A percentile compares a stretch with the other conserved stretches of the same genome.
These are phyloP conservation scores for Diddensiella santjacobensis DNA, from an alignment of 805 yeast genomes.

Conservation along the genomic window DNA sequence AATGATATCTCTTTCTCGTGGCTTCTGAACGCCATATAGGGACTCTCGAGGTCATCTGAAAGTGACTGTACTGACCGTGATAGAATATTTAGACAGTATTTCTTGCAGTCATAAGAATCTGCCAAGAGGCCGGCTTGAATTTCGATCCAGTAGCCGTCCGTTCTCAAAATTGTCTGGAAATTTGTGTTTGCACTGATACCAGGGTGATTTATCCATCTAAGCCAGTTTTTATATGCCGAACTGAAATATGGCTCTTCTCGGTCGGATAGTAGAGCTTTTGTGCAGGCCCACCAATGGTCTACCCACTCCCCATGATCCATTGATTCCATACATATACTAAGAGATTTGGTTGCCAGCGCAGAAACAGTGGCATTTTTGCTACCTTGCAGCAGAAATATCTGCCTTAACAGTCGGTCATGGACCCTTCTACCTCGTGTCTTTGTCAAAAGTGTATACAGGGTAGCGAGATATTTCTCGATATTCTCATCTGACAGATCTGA, in stretches of 20 bases:
- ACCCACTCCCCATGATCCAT: neutral
- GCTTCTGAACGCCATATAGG: constrained; percentile 46
- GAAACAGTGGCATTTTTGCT: neutral
- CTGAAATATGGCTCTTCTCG: constrained; percentile 6
- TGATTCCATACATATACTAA: neutral
- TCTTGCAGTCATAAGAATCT: constrained; percentile 61
- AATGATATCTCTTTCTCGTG: constrained; percentile 32
- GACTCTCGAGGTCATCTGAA: constrained; percentile 32
- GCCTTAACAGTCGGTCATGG: no score
- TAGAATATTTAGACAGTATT: constrained; percentile 62
- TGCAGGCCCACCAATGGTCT: constrained; percentile 4
- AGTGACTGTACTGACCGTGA: constrained; percentile 52
- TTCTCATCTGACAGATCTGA: no score
- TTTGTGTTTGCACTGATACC: neutral
- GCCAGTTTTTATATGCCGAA: constrained; percentile 22
- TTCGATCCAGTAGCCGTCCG: constrained; percentile 48
- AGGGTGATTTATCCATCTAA: constrained; percentile 16
- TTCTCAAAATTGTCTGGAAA: constrained; percentile 16
- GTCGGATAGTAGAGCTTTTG: neutral
- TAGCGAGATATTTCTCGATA: no score
- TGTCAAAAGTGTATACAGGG: no score
- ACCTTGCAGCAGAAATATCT: constrained; percentile 5
- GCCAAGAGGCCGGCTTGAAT: constrained; percentile 57
- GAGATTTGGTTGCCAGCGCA: constrained; percentile 4
- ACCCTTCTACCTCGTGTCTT: no score